Evolutionary conservation across 768 basidiomycete genomes (phyloP), one percentile per base, ranked within the genome.

Genomic region (Nidularia sp.): DNA sequence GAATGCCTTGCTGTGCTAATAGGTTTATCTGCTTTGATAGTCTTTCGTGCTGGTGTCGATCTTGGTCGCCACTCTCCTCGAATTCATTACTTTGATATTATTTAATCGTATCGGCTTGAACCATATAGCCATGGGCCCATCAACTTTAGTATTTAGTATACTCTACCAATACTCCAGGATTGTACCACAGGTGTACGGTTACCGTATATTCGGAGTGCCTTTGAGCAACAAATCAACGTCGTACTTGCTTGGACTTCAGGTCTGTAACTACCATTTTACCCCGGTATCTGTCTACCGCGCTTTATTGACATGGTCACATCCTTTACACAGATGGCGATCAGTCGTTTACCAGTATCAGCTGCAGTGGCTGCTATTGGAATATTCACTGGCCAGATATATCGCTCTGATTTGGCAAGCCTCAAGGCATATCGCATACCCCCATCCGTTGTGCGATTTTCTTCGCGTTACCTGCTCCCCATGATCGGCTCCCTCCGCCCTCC

Each of bases 131-230:
- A 66, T 88, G 34, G 93, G 93, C 2, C 87, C 90, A 6, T 75
- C 83, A n/a, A 75, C 86, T 2, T 60, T 94, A 1, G 61, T 91
- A 22, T 93, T 93, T 76, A 86, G 79, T 65, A 78, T 91, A 35
- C 61, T 95, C 31, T 95, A 93, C 66, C 92, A 95, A 62, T 88
- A 90, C 66, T 81, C 81, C 48, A 72, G 90, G 42, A 78, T 90
- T 41, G 83, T 93, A 1, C 93, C 93, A 1, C 68, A 84, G 0
- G 75, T 81, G 1, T 96, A 95, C 68, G 76, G 75, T 44, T 91
- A 88, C 66, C 78, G 82, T 31, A 76, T 95, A 29, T 88, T 92
- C 58, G 88, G 87, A 2, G 55, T 93, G 15, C 69, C 83, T 7
- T 68, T 92, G 50, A 87, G 77, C 57, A 92, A 89, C 77, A 94